Conservation (phyloP, 305 asterid genomes). For the Solanum hybrid region DNA sequence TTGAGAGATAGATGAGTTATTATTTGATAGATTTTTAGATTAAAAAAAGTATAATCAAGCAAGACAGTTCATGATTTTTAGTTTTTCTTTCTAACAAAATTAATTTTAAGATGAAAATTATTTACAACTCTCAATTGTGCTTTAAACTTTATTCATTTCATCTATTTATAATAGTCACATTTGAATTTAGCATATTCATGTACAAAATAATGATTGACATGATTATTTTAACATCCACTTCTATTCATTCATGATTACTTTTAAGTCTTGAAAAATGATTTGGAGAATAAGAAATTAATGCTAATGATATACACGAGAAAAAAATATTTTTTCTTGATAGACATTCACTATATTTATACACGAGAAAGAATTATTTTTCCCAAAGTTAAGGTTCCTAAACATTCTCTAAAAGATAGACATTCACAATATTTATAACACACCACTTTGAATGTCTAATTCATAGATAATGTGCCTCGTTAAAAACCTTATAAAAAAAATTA, state of each 20-base stretch:
- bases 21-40: background rate
- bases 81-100: too few relatives aligned
- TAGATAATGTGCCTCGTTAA: background rate
- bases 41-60: background rate
- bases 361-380: background rate
- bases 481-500: too few relatives aligned
- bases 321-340: background rate
- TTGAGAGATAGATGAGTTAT: background rate
- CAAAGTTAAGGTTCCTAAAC: background rate
- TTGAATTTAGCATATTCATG: background rate
- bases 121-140: background rate
- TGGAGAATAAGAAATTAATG: background rate
- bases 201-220: background rate
- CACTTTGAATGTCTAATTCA: background rate
- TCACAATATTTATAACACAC: background rate
- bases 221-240: background rate
- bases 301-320: background rate
- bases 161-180: too few relatives aligned
- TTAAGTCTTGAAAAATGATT: background rate
- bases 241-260: too few relatives aligned
- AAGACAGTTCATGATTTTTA: too few relatives aligned
- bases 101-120: background rate
- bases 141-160: background rate
- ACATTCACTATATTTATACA: background rate
- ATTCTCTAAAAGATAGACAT: background rate